Evolutionary conservation across 208 protist genomes (phyloP), one percentile per base, ranked within the genome.

Genomic region (Phytomonas sp.): DNA sequence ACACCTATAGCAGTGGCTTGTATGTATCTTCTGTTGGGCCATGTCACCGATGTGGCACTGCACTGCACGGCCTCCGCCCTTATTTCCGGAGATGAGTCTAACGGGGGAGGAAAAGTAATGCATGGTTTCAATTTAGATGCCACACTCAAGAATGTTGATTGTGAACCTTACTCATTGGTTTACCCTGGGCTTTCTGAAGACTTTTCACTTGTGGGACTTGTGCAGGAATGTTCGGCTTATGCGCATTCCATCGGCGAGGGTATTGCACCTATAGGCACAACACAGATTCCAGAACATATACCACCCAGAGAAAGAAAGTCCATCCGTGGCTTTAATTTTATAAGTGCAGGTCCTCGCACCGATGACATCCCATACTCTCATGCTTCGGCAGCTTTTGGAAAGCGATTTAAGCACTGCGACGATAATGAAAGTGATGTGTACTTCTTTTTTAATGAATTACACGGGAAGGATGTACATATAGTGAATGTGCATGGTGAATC

Each of bases 141-240:
- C 14, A 29, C 60, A 31, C 23, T 37, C 6, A 34, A 31, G 60
- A 6, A 37, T 49, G 40, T 49, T 16, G 10, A 49, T 12, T 49
- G 40, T 10, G 40, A 49, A 49, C 40, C 40, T 32, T 93, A 92
- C 71, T 63, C 63, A 29, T 56, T 92, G 29, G 37, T 72, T 0
- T 95, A 95, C 62, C 40, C 78, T 29, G 90, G 90, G 0, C 69
- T 95, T 10, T 76, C 73, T 42, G 75, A 79, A 49, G 86, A 93
- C 72, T 92, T 79, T 69, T 76, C 75, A 7, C 77, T 72, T 0
- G 73, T 88, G 29, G 76, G 81, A 30, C 72, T 92, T 16, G 66
- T 85, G 19, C 79, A 88, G 23, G 84, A 91, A 72, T 78, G 83
- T 34, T 11, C 59, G 26, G 40, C 61, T 23, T 72, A 72, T n/a